Base-by-base conservation (phyloP, 2,329 filamentous ascomycete species). In the Phyllosticta ampelicida region DNA sequence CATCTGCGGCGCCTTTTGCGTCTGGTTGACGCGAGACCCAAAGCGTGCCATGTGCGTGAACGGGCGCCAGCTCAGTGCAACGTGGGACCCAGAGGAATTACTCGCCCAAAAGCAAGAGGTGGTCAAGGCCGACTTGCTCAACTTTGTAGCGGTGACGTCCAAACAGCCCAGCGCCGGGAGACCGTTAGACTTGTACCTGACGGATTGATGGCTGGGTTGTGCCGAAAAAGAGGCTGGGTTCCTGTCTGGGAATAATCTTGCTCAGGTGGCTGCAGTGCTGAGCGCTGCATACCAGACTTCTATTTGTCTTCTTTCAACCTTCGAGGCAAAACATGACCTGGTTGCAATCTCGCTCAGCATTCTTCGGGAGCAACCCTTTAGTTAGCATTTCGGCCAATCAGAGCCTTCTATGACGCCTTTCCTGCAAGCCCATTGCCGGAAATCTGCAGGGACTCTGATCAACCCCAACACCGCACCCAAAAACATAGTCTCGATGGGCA, bases 21-120 rank as follows among this genome's bases (percentile, higher is more conserved):
- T 55, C n/a, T 58, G 56, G 56, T 5, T 58, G 36, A 58, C 51
- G 13, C 18, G 21, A 3, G 36, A 36, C 30, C 56, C 51, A 1
- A 51, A 23, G 1, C 18, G 51, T 5, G 49, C 50, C 9, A 30
- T 48, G 28, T 59, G 57, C 53, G 11, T 59, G 48, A 55, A 55
- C 3, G 57, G 57, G 6, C 50, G 57, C 18, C 29, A 51, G 30
- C 9, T 59, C 18, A 59, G 57, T 44, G 57, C 57, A 26, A 64
- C 44, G 4, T 67, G 64, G 65, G 65, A 67, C 57, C 63, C 64
- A 60, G 53, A 61, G 5, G 63, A 66, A 56, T 51, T 66, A n/a
- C 44, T 62, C 49, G 59, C 44, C 11, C 61, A 61, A 58, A 63
- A 60, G 53, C 60, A 65, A 2, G 62, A 66, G 60, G 62, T 66